These are phyloP conservation scores for Fraxinus floribunda DNA, from an alignment of 305 asterid species.

Conservation along the genomic window DNA sequence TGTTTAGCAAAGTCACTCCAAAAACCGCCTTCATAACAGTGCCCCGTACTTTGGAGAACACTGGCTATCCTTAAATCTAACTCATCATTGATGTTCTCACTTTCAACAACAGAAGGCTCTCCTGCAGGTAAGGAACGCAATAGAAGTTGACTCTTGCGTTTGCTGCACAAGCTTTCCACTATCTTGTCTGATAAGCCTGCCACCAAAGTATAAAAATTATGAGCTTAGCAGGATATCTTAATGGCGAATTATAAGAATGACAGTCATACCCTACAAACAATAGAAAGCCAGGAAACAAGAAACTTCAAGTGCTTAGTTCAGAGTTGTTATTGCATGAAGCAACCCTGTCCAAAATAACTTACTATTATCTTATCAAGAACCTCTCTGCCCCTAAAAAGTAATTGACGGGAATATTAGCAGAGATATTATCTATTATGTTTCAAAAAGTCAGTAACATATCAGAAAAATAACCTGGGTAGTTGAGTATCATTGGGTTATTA, in stretches of 20 bases:
- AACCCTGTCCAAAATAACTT: neutral
- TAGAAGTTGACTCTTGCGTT: slow-evolving; percentile 69
- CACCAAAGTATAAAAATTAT: slow-evolving; percentile 20
- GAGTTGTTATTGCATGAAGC: neutral
- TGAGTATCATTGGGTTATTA: slow-evolving; percentile 6
- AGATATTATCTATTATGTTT: neutral
- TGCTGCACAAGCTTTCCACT: slow-evolving; percentile 88
- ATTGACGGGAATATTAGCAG: neutral
- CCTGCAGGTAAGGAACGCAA: slow-evolving; percentile 63
- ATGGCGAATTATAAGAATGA: neutral
- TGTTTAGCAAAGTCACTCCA: slow-evolving; percentile 64
- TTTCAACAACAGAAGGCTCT: slow-evolving; percentile 64
- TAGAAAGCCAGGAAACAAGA: neutral
- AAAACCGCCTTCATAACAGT: slow-evolving; percentile 82
- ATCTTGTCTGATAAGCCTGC: slow-evolving; percentile 90
- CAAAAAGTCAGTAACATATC: neutral
- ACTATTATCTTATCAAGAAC: neutral
- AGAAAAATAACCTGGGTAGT: neutral
- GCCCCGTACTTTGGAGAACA: slow-evolving; percentile 95
- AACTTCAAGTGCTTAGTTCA: neutral
- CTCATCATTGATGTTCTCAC: slow-evolving; percentile 69
- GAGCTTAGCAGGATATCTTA: slow-evolving; percentile 16
- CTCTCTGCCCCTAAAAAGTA: neutral
- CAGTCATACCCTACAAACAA: neutral
- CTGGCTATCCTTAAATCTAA: slow-evolving; percentile 86